Conservation (phyloP, 2,329 filamentous ascomycete species). For the Hymenoscyphus albidus region DNA sequence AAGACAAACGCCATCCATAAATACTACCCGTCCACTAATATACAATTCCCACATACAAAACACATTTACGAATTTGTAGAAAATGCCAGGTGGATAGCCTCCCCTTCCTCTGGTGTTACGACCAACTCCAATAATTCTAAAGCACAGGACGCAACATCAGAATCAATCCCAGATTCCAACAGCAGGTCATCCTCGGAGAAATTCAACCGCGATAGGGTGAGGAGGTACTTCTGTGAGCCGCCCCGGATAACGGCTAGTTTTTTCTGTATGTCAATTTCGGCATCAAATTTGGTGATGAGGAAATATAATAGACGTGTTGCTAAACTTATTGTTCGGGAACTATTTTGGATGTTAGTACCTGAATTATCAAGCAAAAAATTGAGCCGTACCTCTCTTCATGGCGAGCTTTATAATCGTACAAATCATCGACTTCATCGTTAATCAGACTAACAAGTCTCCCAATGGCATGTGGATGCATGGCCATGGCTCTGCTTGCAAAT, state of each 20-base stretch:
- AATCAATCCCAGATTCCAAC: conserved; percentile 71
- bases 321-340: conserved; percentile 51
- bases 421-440: conserved; percentile 63
- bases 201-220: conserved; percentile 76
- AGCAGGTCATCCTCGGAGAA: conserved; percentile 77
- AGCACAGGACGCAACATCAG: conserved; percentile 75
- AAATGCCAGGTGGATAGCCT: conserved; percentile 43
- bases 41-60: background rate
- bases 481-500: conserved; percentile 63
- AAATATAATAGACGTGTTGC: conserved; percentile 59
- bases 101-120: conserved; percentile 75
- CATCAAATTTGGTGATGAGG: conserved; percentile 56
- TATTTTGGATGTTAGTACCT: conserved; percentile 14
- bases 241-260: conserved; percentile 69
- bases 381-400: conserved; percentile 41
- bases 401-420: conserved; percentile 47
- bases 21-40: background rate
- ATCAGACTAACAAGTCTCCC: conserved; percentile 72
- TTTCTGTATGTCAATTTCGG: conserved; percentile 61
- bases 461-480: conserved; percentile 63
- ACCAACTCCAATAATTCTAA: conserved; percentile 76
- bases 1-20: background rate
- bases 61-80: conserved; percentile 1
- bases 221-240: conserved; percentile 75
- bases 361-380: conserved; percentile 1